Evolutionary conservation across 805 yeast genomes (phyloP), one percentile per base, ranked within the genome.

Genomic region (Cyberlindnera veronae): DNA sequence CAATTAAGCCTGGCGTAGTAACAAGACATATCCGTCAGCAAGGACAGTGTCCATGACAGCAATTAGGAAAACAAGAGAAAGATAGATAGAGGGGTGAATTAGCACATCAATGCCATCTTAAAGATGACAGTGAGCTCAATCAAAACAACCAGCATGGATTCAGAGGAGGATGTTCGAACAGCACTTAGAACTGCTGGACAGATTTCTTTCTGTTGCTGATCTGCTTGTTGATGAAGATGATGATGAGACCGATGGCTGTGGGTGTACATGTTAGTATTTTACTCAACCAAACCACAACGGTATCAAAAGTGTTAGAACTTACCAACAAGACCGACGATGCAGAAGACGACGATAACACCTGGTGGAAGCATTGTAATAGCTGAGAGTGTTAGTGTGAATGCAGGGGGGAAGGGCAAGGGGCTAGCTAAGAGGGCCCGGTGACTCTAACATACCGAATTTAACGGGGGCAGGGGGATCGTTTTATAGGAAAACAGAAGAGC

Each of bases 271-370:
- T 21, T 21, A 21, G 24, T 21, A n/a, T n/a, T n/a, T n/a, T n/a
- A n/a, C n/a, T n/a, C n/a, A n/a, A n/a, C 14, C 11, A 12, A n/a
- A 29, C 17, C 17, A 23, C 14, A 11, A 15, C 36, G 21, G 31
- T 21, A 15, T 14, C 7, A 13, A 4, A 6, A 10, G 38, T 10
- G 11, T 22, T 35, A 14, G 6, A 11, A 53, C 58, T 28, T 32
- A 54, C 56, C 61, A 37, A 57, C 49, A 44, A 55, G 52, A 41
- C 52, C 52, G 34, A 57, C 29, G 29, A 57, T 39, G 42, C 49
- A 53, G 50, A 57, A 57, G 45, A 57, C 61, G 48, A 57, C 50
- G 46, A 57, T 57, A 50, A 57, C 61, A 57, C 61, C 61, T 33
- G 58, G 49, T 57, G 61, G 61, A 41, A 57, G 56, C 61, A 57